Conservation (phyloP, 2,329 filamentous ascomycete species). For the Bipolaris gigantea region DNA sequence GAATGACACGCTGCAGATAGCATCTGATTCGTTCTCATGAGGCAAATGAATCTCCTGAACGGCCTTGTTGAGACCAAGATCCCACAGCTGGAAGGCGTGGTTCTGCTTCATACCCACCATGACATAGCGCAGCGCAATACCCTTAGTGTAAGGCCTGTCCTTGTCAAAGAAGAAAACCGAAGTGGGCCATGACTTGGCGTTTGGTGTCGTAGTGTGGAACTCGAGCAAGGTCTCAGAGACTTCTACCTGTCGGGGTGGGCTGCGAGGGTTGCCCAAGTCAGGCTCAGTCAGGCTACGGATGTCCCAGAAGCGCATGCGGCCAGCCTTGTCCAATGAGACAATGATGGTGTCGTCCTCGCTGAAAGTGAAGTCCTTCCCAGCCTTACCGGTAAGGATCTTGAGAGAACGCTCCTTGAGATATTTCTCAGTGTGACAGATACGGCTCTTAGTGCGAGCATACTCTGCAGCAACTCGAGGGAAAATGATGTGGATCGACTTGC, state of each 20-base stretch:
- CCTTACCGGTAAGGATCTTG: constrained; percentile 96
- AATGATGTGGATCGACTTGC: constrained; percentile 93
- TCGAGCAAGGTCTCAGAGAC: constrained; percentile 85
- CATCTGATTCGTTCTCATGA: constrained; percentile 92
- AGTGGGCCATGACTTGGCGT: constrained; percentile 94
- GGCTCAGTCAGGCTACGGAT: constrained; percentile 72
- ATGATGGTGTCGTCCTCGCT: constrained; percentile 95
- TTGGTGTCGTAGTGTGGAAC: constrained; percentile 80
- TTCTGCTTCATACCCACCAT: constrained; percentile 99
- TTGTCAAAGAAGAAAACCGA: constrained; percentile 97
- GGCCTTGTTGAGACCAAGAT: constrained; percentile 89
- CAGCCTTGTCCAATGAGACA: constrained; percentile 94
- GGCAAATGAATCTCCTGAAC: constrained; percentile 97
- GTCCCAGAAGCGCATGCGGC: constrained; percentile 97
- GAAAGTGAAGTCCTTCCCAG: constrained; percentile 96
- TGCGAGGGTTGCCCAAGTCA: constrained; percentile 48
- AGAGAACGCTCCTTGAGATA: constrained; percentile 84
- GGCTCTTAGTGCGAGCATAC: constrained; percentile 56
- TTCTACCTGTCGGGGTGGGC: constrained; percentile 62
- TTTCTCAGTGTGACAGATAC: constrained; percentile 79
- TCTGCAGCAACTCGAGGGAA: constrained; percentile 59
- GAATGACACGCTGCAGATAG: constrained; percentile 96
- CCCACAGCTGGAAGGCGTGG: constrained; percentile 97
- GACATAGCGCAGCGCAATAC: constrained; percentile 88
- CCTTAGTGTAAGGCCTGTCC: constrained; percentile 87